phyloP scores from a whole-genome alignment of 1,139 yeast species.

The Hemisphaericaspora lyxosophila region DNA sequence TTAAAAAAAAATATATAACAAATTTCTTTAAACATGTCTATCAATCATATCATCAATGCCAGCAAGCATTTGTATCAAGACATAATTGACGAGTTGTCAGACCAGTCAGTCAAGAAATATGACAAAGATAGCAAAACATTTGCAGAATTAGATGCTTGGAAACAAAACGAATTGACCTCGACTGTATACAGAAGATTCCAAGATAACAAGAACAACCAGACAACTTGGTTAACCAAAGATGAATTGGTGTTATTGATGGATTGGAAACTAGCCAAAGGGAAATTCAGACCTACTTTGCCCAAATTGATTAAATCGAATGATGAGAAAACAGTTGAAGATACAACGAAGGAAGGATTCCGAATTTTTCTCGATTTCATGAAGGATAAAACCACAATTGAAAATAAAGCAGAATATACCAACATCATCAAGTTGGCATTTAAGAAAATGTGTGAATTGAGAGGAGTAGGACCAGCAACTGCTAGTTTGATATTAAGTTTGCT shows the following conservation, averaged over 20 bases:
- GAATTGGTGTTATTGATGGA: constrained; percentile 46
- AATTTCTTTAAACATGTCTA: not conserved
- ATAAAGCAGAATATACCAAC: constrained; percentile 17
- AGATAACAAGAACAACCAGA: constrained; percentile 18
- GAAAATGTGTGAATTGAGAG: constrained; percentile 34
- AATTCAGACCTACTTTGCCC: constrained; percentile 46
- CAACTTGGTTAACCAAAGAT: constrained; percentile 31
- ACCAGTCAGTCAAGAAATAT: constrained; percentile 17
- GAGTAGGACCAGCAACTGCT: constrained; percentile 55
- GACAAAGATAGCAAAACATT: constrained; percentile 27
- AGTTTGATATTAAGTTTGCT: constrained; percentile 42
- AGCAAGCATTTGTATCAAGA: constrained; percentile 9
- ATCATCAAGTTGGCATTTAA: constrained; percentile 27
- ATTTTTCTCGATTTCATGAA: constrained; percentile 21
- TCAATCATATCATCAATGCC: constrained; percentile 11
- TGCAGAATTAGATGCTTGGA: constrained; percentile 39
- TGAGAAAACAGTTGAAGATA: constrained; percentile 23
- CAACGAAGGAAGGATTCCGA: constrained; percentile 31
- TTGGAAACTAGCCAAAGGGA: constrained; percentile 52
- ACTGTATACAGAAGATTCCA: constrained; percentile 20
- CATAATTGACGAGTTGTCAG: constrained; percentile 16
- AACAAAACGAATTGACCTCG: constrained; percentile 26
- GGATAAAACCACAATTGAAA: constrained; percentile 4
- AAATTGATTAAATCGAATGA: constrained; percentile 40
- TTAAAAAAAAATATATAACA: not conserved